Evolutionary conservation across 2,329 filamentous ascomycete species (phyloP).

Genomic region (Cytospora piceae): DNA sequence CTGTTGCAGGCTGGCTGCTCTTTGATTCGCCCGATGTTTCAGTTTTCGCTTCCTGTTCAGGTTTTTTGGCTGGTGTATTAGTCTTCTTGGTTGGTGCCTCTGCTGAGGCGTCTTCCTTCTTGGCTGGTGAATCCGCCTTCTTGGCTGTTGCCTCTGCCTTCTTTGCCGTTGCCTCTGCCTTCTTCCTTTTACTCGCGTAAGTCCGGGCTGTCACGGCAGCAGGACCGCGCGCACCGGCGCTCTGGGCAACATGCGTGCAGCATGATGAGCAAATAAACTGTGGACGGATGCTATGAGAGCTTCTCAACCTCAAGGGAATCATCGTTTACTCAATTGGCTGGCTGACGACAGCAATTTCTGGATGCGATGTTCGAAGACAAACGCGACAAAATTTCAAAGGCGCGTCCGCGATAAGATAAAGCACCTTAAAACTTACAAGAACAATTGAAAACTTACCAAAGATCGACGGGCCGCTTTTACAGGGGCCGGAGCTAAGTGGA

Average conservation of each 20-base stretch:
- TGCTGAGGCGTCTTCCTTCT: background rate
- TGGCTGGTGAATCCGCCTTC: background rate
- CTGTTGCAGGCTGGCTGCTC: background rate
- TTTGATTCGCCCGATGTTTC: background rate
- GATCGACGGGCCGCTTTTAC: conserved; percentile 5
- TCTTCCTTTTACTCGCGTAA: conserved; percentile 17
- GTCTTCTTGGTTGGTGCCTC: background rate
- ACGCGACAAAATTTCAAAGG: conserved; percentile 10
- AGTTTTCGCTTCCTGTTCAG: background rate
- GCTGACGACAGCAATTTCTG: conserved; percentile 1
- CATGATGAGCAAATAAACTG: conserved; percentile 11
- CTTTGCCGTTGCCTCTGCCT: background rate
- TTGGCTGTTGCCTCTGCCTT: background rate
- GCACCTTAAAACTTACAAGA: background rate
- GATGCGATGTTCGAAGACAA: conserved; percentile 1
- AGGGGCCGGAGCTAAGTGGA: conserved; percentile 18
- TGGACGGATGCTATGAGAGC: conserved; percentile 26
- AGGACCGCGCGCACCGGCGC: conserved; percentile 9
- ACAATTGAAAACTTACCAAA: background rate
- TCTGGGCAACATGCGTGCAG: conserved; percentile 14
- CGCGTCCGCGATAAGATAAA: conserved; percentile 26
- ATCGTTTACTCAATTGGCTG: conserved; percentile 23
- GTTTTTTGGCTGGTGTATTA: background rate
- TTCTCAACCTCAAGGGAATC: conserved; percentile 23
- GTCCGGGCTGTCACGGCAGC: conserved; percentile 1